Evolutionary conservation across 805 yeast species (phyloP).

Genomic region (Cephaloascus albidus): DNA sequence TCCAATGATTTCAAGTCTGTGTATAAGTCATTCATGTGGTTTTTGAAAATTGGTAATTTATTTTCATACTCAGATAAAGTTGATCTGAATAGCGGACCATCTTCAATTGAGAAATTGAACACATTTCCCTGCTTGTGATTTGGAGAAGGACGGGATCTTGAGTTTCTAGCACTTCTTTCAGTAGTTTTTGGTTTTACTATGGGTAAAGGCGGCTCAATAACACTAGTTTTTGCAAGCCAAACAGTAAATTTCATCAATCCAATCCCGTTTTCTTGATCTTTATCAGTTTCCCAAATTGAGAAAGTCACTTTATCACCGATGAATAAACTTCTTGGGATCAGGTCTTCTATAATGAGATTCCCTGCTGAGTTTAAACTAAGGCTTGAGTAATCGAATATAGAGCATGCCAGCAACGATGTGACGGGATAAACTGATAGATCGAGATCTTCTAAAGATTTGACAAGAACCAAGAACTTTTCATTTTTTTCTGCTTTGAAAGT

Average conservation of each 20-base stretch:
- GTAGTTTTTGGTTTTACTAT: neutral
- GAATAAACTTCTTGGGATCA: neutral
- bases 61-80: conserved; percentile 21
- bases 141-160: neutral
- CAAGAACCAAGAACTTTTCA: neutral
- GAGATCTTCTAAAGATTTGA: neutral
- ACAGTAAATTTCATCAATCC: neutral
- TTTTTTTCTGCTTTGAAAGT: neutral
- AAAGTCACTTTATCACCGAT: neutral
- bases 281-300: neutral
- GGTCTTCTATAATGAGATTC: neutral
- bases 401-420: neutral
- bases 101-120: conserved; percentile 25
- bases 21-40: conserved; percentile 11
- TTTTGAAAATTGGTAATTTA: conserved; percentile 17
- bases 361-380: neutral
- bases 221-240: neutral
- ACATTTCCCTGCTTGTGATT: conserved; percentile 8
- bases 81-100: conserved; percentile 33
- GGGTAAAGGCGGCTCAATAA: neutral
- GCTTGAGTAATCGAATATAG: neutral
- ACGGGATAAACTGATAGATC: neutral
- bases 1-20: conserved; percentile 25
- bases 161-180: neutral
- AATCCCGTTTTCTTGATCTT: neutral